Evolutionary conservation across 768 basidiomycete genomes (phyloP).

Genomic region (Leccinum subgranulosum): DNA sequence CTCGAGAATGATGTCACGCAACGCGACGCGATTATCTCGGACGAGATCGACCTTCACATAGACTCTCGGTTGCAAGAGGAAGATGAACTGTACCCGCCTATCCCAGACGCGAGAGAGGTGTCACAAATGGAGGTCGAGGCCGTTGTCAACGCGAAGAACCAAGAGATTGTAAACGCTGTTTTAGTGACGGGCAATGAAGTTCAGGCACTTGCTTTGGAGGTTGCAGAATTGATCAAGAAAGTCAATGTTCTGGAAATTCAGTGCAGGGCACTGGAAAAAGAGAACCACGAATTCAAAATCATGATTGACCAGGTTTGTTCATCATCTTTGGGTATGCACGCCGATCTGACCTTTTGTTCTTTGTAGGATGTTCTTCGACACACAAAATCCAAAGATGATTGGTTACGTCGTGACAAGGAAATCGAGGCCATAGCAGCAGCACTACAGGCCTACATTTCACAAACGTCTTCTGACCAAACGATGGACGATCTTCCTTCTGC

Average conservation of each 20-base stretch:
- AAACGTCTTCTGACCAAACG: constrained; percentile 15
- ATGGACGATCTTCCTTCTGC: constrained; percentile 21
- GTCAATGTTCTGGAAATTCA: constrained; percentile 21
- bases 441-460: constrained; percentile 31
- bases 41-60: constrained; percentile 31
- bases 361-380: constrained; percentile 14
- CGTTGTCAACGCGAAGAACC: constrained; percentile 23
- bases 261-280: constrained; percentile 22
- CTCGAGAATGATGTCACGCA: constrained; percentile 38
- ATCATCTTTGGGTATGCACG: neutral
- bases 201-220: constrained; percentile 27
- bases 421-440: constrained; percentile 30
- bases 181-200: constrained; percentile 28
- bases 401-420: constrained; percentile 24
- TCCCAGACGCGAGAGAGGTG: constrained; percentile 14
- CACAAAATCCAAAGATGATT: constrained; percentile 10
- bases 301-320: constrained; percentile 26
- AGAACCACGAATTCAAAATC: constrained; percentile 27
- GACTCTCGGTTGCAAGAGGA: constrained; percentile 29
- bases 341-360: neutral
- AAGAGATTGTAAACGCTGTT: constrained; percentile 15
- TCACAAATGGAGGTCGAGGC: constrained; percentile 24
- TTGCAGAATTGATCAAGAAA: constrained; percentile 32
- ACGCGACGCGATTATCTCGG: constrained; percentile 27
- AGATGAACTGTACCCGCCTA: constrained; percentile 19